Evolutionary conservation across 1,284 basidiomycete species (phyloP), one percentile per base, ranked within the genome.

Genomic region (Microbotryum lychnidis-dioicae): DNA sequence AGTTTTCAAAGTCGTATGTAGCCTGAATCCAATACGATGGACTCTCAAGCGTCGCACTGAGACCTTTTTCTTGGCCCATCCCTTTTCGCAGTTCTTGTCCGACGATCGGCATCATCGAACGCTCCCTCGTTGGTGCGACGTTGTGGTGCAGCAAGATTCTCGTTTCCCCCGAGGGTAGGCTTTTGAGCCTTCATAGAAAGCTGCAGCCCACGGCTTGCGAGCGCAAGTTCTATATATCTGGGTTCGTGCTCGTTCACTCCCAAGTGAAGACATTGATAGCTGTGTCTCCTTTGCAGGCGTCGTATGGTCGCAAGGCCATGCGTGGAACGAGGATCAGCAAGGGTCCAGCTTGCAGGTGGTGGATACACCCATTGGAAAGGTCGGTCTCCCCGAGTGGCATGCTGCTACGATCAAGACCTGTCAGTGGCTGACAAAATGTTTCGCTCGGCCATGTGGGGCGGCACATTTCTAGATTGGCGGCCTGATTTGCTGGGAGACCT

Each of bases 401-500:
- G 12, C 37, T 37, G 37, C 37, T 37, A 16, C 4, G 10, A 37
- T 7, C 37, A 37, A 37, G 14, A 5, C 37, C 37, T 1, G 7
- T 37, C 37, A 37, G 14, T 12, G 14, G 37, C 14, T 37, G 37
- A 37, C 37, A 37, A 37, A 12, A 10, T 37, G 37, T 8, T 37
- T 37, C 37, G 2, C 1, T 8, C 12, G 37, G 37, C 37, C 9
- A 37, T 37, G 37, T 37, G 37, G 37, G 37, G 37, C 37, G 8
- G 37, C 37, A 37, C 9, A 37, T 37, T 16, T 16, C 12, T 82
- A 82, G 1, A 77, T 62, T 23, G 61, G 61, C n/a, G 61, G 61
- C 18, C 25, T 83, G 8, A 85, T 87, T 60, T 86, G 86, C 71
- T 87, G 86, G 85, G 85, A 88, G 72, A 87, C 87, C 72, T 85